A percentile compares a stretch with the other conserved stretches of the same genome.
These are phyloP conservation scores for Stygiomarasmius scandens DNA, from an alignment of 1,284 basidiomycete species.

Conservation along the genomic window DNA sequence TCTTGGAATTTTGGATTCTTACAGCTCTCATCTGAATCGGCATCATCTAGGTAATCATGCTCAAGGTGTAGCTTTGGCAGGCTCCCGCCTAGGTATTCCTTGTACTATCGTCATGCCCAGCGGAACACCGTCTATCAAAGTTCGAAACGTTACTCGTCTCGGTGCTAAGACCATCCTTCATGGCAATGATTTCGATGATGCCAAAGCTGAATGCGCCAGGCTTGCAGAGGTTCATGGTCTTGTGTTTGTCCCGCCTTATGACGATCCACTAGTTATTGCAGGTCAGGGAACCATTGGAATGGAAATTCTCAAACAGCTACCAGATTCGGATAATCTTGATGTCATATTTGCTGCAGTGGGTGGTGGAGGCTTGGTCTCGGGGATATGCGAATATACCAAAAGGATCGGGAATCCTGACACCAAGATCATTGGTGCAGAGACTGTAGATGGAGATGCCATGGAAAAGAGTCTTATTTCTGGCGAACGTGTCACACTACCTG, in stretches of 20 bases:
- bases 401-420: slow-evolving; percentile 87
- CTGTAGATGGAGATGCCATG: slow-evolving; percentile 95
- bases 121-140: slow-evolving; percentile 96
- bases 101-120: slow-evolving; percentile 99
- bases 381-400: slow-evolving; percentile 93
- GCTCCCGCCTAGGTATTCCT: slow-evolving; percentile 83
- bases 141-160: slow-evolving; percentile 88
- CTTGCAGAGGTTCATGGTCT: slow-evolving; percentile 80
- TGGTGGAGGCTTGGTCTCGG: slow-evolving; percentile 90
- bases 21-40: slow-evolving; percentile 11
- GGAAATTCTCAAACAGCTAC: slow-evolving; percentile 89
- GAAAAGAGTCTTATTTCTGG: slow-evolving; percentile 77
- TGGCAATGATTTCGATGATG: slow-evolving; percentile 94
- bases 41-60: slow-evolving; percentile 91
- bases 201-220: slow-evolving; percentile 92
- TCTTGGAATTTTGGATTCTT: slow-evolving; percentile 16
- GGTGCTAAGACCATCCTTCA: slow-evolving; percentile 95
- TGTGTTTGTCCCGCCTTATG: slow-evolving; percentile 95
- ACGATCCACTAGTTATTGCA: slow-evolving; percentile 95
- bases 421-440: slow-evolving; percentile 92
- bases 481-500: slow-evolving; percentile 79
- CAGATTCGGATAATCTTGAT: slow-evolving; percentile 76
- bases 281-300: slow-evolving; percentile 96
- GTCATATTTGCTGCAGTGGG: slow-evolving; percentile 92
- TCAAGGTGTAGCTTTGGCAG: slow-evolving; percentile 96